Conservation (phyloP, 345 rosid genomes). For the Populus davidiana region DNA sequence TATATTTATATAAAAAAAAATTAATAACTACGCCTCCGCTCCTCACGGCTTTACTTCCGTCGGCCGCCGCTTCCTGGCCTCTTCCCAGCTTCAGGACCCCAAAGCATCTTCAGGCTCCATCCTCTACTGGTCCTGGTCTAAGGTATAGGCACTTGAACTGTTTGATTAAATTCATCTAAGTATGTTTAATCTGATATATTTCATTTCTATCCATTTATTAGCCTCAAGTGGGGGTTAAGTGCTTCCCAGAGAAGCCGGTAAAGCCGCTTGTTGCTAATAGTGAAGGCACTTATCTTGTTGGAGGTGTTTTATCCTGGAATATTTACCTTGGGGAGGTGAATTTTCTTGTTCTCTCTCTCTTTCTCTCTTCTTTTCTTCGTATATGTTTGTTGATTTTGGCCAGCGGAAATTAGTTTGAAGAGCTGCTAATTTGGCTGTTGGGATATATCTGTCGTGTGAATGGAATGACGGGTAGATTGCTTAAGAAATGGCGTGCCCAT, state of each 20-base stretch:
- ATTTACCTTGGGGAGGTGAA: conserved; percentile 81
- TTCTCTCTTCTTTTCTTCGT: neutral
- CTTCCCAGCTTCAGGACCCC: conserved; percentile 65
- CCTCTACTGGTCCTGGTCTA: conserved; percentile 74
- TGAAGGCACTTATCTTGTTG: conserved; percentile 73
- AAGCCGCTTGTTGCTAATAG: conserved; percentile 59
- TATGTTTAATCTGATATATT: neutral
- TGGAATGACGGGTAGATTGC: conserved; percentile 54
- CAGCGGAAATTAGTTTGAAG: neutral
- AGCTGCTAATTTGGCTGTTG: neutral
- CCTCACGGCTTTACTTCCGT: conserved; percentile 64
- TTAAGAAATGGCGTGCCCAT: conserved; percentile 85
- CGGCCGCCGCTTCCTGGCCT: conserved; percentile 59
- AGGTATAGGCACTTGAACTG: conserved; percentile 32
- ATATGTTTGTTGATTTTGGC: neutral
- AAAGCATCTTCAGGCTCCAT: conserved; percentile 59
- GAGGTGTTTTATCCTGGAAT: conserved; percentile 73
- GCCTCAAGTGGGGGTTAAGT: conserved; percentile 76
- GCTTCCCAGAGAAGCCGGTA: conserved; percentile 78
- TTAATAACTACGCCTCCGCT: conserved; percentile 39
- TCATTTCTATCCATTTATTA: conserved; percentile 11
- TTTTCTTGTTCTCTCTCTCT: neutral
- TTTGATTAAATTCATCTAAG: conserved; percentile 13
- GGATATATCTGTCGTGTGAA: neutral
- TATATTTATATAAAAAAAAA: too few species aligned